Base-by-base conservation (phyloP, 2,329 filamentous ascomycete genomes). In the Ramularia endophylla region DNA sequence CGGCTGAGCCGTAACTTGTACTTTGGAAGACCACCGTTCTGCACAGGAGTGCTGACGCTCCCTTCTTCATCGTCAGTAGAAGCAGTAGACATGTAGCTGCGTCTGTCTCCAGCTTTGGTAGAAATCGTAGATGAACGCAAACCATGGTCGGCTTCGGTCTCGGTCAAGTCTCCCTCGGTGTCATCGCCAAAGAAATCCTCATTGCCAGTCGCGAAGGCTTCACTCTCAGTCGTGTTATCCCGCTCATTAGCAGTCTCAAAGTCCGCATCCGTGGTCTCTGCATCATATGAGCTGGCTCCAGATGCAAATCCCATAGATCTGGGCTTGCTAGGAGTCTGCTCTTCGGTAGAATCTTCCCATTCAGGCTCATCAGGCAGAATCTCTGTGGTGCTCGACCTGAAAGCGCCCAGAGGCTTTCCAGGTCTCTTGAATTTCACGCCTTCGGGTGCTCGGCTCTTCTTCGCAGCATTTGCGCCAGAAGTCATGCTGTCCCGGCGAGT, bases 161-260 rank as follows among this genome's bases (percentile, higher is more conserved):
- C 90, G 1, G 88, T 94, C 35, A 85, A 71, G 52, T 88, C 84
- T 47, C 87, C 87, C 43, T 53, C 51, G 5, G 46, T 53, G 42
- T 80, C 84, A 57, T 82, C 88, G 12, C 87, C 85, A 55, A 74
- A 74, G 40, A 81, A 67, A 47, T 73, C 80, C 60, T 97, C 92
- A 12, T 81, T 78, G n/a, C 86, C 88, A 3, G 90, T 95, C 62
- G 94, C 85, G 77, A 97, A 97, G 49, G 87, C 87, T 53, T 97
- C 90, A 8, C 88, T 94, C 66, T 58, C 57, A 0, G 87, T 95
- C 9, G 72, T 77, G 6, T 70, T 75, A 41, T 76, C 76, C 18
- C 80, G 80, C 64, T 95, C 90, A 56, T 92, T 86, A 15, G 81
- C 81, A 29, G 81, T 85, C 59, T 85, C 80, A 46, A 85, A 85